Evolutionary conservation across 2,329 filamentous ascomycete species (phyloP), one percentile per base, ranked within the genome.

Genomic region (Ramularia collo-cygni): DNA sequence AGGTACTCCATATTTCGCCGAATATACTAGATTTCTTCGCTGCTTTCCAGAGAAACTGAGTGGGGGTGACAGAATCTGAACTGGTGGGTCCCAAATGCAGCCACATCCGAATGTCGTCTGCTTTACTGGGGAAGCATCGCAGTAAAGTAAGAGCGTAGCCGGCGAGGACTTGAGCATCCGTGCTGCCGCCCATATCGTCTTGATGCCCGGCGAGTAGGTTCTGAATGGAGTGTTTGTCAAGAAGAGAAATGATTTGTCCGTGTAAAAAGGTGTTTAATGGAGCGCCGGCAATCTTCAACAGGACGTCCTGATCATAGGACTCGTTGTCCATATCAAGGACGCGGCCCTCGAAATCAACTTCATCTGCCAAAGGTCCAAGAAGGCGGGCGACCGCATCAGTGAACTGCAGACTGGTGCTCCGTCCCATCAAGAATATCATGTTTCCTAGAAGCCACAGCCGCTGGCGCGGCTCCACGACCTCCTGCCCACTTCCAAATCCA

Each of bases 51-150:
- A 96, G 85, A 56, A 87, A 95, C 51, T 83, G 81, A 42, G 90
- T 79, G 0, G 84, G 79, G 0, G 85, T 83, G 7, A 81, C 40
- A 14, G 32, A 42, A 48, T 54, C 59, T 37, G 58, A 47, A 2
- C 44, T 43, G 4, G 53, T 52, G 8, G 60, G 57, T 0, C 87
- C 85, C 28, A 92, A 72, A 57, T 92, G 96, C 1, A 96, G 70
- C 67, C 87, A 90, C 86, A 96, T 94, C 15, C 89, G 82, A 44
- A 95, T 93, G 43, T 95, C 88, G 56, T 95, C 89, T 3, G 81
- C 81, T 43, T 79, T 75, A 5, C 73, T 69, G 7, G 90, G 88
- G 50, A 96, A 96, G 53, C 88, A 89, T 43, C 85, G 78, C 3
- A 96, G 69, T 3, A 98, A 67, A 0, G 85, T 89, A 28, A 96